Evolutionary conservation across 768 basidiomycete genomes (phyloP).

Genomic region (Rhizopogon vesiculosus): DNA sequence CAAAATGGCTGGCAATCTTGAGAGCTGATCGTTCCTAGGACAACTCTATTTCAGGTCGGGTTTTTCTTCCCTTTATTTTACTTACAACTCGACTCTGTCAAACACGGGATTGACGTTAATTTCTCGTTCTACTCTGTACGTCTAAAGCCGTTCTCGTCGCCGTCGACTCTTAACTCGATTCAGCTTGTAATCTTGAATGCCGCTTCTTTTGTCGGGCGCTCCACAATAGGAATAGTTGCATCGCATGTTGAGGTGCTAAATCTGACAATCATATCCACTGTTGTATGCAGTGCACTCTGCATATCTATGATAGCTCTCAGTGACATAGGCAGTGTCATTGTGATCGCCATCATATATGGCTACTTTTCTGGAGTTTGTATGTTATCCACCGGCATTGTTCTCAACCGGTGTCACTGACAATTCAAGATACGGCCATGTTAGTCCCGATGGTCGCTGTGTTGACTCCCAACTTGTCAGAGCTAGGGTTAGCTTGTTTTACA

Average conservation of each 20-base stretch:
- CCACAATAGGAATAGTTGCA: conserved; percentile 35
- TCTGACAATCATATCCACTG: conserved; percentile 31
- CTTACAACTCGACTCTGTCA: conserved; percentile 52
- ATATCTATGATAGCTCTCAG: conserved; percentile 41
- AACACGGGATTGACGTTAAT: conserved; percentile 37
- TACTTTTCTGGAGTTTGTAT: conserved; percentile 42
- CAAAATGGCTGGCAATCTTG: background rate
- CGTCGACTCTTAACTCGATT: background rate
- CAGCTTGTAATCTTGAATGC: conserved; percentile 54
- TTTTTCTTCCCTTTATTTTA: conserved; percentile 53
- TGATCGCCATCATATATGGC: conserved; percentile 43
- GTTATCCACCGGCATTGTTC: conserved; percentile 2
- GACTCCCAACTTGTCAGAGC: conserved; percentile 44
- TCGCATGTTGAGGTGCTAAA: conserved; percentile 40
- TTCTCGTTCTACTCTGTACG: conserved; percentile 54
- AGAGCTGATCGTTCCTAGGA: conserved; percentile 8
- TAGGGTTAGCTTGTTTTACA: conserved; percentile 32
- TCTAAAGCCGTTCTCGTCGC: background rate
- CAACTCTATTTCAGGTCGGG: conserved; percentile 28
- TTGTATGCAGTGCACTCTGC: conserved; percentile 33
- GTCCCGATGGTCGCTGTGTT: conserved; percentile 41
- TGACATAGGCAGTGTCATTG: conserved; percentile 31
- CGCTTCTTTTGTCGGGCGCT: conserved; percentile 43
- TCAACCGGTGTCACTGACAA: background rate
- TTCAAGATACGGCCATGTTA: conserved; percentile 32